These are phyloP conservation scores for Trichophyton benhamiae DNA, from an alignment of 2,329 filamentous ascomycete species.

Conservation along the genomic window DNA sequence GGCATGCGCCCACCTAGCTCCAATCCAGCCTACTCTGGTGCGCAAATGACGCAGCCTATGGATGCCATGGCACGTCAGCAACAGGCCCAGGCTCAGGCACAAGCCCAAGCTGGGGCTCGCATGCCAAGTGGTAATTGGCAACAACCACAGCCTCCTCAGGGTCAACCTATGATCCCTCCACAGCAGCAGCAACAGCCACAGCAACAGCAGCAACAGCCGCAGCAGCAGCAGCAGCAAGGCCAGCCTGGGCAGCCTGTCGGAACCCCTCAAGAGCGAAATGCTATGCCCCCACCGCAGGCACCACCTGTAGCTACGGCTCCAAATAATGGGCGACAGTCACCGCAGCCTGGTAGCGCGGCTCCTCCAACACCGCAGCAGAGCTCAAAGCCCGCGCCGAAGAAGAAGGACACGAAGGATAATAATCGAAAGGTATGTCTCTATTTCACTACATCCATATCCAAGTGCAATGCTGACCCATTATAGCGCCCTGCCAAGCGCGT, in stretches of 20 bases:
- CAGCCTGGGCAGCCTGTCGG: conserved; percentile 37
- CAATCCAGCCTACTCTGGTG: conserved; percentile 36
- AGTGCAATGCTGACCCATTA: conserved; percentile 14
- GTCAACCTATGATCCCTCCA: conserved; percentile 34
- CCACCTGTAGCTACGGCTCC: conserved; percentile 27
- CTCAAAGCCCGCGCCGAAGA: conserved; percentile 48
- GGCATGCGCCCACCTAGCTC: conserved; percentile 50
- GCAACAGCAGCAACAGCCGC: conserved; percentile 34
- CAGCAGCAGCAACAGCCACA: conserved; percentile 23
- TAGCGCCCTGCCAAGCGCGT: conserved; percentile 35
- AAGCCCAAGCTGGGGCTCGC: conserved; percentile 17
- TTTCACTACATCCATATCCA: conserved; percentile 3
- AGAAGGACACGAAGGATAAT: conserved; percentile 45
- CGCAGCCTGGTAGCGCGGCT: conserved; percentile 35
- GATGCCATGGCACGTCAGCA: conserved; percentile 22
- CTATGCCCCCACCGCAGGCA: conserved; percentile 40
- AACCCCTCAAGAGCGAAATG: conserved; percentile 46
- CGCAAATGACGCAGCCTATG: conserved; percentile 35
- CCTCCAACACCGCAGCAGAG: conserved; percentile 50
- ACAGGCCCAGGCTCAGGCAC: conserved; percentile 16
- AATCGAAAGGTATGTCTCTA: conserved; percentile 35
- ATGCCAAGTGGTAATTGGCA: conserved; percentile 33
- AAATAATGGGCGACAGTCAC: conserved; percentile 33
- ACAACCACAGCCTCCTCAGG: conserved; percentile 21
- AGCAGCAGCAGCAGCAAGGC: conserved; percentile 23